Evolutionary conservation across 73 alveolate species (phyloP), one percentile per base, ranked within the genome.

Genomic region (Paramecium pentaurelia): DNA sequence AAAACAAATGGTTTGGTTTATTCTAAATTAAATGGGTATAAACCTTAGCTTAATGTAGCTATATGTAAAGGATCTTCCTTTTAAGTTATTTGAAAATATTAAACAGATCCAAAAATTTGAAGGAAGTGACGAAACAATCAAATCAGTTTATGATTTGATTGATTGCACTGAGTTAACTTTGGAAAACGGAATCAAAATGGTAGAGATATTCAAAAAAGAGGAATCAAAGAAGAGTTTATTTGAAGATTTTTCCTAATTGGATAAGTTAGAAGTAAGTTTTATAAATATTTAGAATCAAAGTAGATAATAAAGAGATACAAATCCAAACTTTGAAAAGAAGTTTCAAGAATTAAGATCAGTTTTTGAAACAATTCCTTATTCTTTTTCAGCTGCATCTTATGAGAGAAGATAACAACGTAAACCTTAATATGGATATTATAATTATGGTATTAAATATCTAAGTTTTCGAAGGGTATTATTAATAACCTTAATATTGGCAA

Each of bases 1-100:
- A 80, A 80, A 80, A 80, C 30, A 80, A 47, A 80, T 80, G 91
- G 91, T 80, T 80, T 47, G 91, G 91, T 30, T 22, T 44, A 10
- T 80, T 80, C 58, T 22, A 36, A 47, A 80, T 80, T 20, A 22
- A 80, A 80, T 80, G 91, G 91, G 91, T 80, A 80, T 20, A 14
- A 75, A 45, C 4, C 25, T 42, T 8, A 2, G 18, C 27, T 25
- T 80, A 32, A 9, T 36, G 8, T 44, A 80, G 91, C 49, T 80
- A 80, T 80, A 80, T 47, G 91, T 80, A 11, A 80, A 80, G 34
- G 91, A 80, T 49, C 40, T 80, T 20, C 38, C 91, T 20, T 80
- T 80, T 49, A 80, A 47, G 49, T 28, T 44, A 47, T 80, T 80
- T 80, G 71, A 80, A 28, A 42, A 80, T 44, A 45, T 80, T 11